Evolutionary conservation across 2,329 filamentous ascomycete genomes (phyloP), one percentile per base, ranked within the genome.

Genomic region (Aspergillus brasiliensis): DNA sequence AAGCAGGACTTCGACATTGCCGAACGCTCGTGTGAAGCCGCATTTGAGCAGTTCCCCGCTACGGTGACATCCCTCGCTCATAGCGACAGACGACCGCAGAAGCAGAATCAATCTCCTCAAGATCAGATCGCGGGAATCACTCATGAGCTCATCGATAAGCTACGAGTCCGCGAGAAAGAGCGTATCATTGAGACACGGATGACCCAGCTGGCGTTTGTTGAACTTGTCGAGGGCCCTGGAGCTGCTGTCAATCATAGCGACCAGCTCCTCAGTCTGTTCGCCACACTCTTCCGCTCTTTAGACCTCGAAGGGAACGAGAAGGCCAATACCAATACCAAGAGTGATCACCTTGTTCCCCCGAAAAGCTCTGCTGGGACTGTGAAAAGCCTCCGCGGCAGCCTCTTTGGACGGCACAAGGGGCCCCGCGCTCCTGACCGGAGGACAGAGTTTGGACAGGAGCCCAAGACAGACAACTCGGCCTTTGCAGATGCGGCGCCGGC

Each of bases 181-280:
- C 86, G 86, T 51, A 88, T 99, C 44, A 78, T 99, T n/a, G 91
- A 98, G 75, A 88, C 97, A 62, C 96, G 96, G 75, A 96, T 98
- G 86, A 97, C 94, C 10, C 93, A 98, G 70, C 81, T 99, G 61
- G 85, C 90, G 3, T 83, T 99, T 19, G 77, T 95, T 3, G 94
- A 98, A 75, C 80, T 95, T 15, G 80, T 91, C 3, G 92, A 97
- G 72, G 92, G 92, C 1, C 87, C 92, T 0, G 88, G 91, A 59
- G 86, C 89, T 58, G 94, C 95, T 17, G 91, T 98, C 53, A 97
- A 97, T 71, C 88, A 90, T 61, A 93, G 91, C 71, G 87, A 91
- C 65, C 92, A 97, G 75, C 82, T 99, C 40, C 80, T 99, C 19
- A 87, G 87, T 15, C 81, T 98, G 0, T 99, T 95, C 71, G 85